A percentile compares a stretch with the other conserved stretches of the same genome.
Evolutionary conservation across 2,329 filamentous ascomycete species (phyloP).

Genomic region (Paracorniculantispora psalliotae): DNA sequence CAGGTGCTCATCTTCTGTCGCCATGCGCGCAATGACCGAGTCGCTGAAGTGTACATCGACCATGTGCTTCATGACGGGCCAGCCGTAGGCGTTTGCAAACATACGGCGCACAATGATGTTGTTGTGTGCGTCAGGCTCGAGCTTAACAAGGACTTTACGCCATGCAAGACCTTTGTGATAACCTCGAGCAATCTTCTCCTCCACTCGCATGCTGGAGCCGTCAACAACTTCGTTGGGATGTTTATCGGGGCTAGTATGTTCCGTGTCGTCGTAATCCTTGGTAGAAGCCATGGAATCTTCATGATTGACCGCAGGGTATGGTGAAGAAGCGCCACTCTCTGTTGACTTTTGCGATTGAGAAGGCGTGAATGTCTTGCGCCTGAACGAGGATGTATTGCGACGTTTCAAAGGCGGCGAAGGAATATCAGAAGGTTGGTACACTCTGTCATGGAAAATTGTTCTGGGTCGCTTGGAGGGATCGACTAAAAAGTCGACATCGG

Average conservation of each 20-base stretch:
- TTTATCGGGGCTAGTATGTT: conserved; percentile 42
- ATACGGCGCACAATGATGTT: conserved; percentile 95
- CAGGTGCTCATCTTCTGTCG: conserved; percentile 63
- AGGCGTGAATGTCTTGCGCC: conserved; percentile 26
- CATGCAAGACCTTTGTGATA: conserved; percentile 90
- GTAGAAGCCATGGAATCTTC: conserved; percentile 40
- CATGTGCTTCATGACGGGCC: conserved; percentile 93
- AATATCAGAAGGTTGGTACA: conserved; percentile 92
- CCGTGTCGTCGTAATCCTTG: conserved; percentile 49
- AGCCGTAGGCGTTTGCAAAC: conserved; percentile 96
- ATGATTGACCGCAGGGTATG: conserved; percentile 31
- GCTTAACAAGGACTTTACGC: conserved; percentile 92
- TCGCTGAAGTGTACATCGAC: conserved; percentile 93
- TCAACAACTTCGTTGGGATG: conserved; percentile 41
- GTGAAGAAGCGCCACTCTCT: conserved; percentile 29
- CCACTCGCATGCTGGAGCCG: conserved; percentile 73
- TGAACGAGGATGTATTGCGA: conserved; percentile 35
- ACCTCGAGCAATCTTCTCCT: conserved; percentile 94
- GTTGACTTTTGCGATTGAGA: conserved; percentile 20
- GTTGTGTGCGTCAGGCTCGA: conserved; percentile 97
- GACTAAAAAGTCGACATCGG: conserved; percentile 73
- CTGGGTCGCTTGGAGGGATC: conserved; percentile 76
- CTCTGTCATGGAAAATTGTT: conserved; percentile 93
- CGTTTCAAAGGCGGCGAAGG: conserved; percentile 69
- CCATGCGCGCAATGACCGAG: conserved; percentile 52